A percentile compares a stretch with the other conserved stretches of the same genome.
These are phyloP conservation scores for Rhododendron kiyosumense DNA, from an alignment of 148 eudicot genomes.

Conservation along the genomic window DNA sequence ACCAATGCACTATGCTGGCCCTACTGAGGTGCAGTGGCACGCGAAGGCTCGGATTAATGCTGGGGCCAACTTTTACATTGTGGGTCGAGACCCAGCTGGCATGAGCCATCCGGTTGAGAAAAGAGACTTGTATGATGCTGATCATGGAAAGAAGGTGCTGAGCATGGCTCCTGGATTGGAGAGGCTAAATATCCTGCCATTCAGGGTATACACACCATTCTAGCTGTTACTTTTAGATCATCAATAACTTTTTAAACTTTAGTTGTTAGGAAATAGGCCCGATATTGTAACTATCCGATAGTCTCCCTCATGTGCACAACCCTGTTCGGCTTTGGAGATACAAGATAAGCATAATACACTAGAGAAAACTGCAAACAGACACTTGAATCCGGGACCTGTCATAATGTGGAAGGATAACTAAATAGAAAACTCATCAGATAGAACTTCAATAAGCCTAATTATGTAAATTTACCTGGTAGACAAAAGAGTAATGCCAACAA, in stretches of 20 bases:
- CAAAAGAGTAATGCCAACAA: not conserved
- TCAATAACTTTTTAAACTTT: not conserved
- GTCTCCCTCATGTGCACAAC: not conserved
- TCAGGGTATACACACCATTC: constrained; percentile 4
- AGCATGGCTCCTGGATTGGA: constrained; percentile 87
- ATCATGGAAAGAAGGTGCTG: constrained; percentile 78
- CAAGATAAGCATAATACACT: not conserved
- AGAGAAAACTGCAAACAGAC: not conserved
- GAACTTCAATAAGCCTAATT: not conserved
- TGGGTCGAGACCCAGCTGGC: constrained; percentile 84
- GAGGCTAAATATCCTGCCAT: constrained; percentile 25
- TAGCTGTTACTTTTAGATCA: not conserved
- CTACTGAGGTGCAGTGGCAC: constrained; percentile 90
- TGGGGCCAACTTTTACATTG: constrained; percentile 81
- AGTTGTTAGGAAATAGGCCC: not conserved
- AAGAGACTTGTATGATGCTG: constrained; percentile 70
- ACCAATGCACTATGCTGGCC: constrained; percentile 90
- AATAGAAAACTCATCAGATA: not conserved
- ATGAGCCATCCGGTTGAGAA: constrained; percentile 81
- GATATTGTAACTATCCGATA: not conserved
- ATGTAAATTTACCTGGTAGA: not conserved
- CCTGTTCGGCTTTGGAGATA: not conserved
- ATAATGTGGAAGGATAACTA: not conserved
- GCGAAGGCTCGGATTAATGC: constrained; percentile 88
- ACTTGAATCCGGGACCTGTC: not conserved